Conservation (phyloP, 148 eudicot species). For the Amaranthus hypochondriacus region DNA sequence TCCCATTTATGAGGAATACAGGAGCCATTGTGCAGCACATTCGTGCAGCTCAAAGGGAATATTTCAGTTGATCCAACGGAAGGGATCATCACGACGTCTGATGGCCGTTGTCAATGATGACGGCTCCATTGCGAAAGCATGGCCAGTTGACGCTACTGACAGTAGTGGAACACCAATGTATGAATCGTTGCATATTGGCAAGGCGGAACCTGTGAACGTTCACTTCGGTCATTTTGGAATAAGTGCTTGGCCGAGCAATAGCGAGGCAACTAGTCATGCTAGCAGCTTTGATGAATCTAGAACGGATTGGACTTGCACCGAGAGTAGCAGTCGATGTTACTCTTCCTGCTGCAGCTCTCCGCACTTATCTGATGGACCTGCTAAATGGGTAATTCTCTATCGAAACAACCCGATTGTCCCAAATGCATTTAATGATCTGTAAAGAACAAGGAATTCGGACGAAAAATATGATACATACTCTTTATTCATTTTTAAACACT, state of each 20-base stretch:
- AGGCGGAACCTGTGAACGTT: conserved; percentile 82
- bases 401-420: background rate
- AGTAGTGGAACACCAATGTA: conserved; percentile 56
- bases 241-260: conserved; percentile 89
- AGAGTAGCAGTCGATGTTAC: conserved; percentile 63
- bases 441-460: background rate
- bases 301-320: conserved; percentile 50
- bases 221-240: conserved; percentile 96
- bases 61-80: conserved; percentile 87
- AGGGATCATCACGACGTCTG: conserved; percentile 78
- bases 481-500: background rate
- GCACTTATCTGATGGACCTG: conserved; percentile 54
- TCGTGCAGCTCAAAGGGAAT: conserved; percentile 83
- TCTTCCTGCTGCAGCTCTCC: conserved; percentile 91
- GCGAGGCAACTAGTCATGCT: conserved; percentile 78
- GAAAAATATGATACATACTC: background rate
- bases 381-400: conserved; percentile 61
- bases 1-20: conserved; percentile 66
- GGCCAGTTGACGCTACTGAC: conserved; percentile 68
- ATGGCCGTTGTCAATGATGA: conserved; percentile 91
- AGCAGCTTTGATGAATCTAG: conserved; percentile 79
- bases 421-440: background rate
- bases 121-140: conserved; percentile 94
- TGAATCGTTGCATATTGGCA: conserved; percentile 68
- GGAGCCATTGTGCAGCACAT: conserved; percentile 77